Evolutionary conservation across 805 yeast species (phyloP).

Genomic region (Monosporozyma solicola): DNA sequence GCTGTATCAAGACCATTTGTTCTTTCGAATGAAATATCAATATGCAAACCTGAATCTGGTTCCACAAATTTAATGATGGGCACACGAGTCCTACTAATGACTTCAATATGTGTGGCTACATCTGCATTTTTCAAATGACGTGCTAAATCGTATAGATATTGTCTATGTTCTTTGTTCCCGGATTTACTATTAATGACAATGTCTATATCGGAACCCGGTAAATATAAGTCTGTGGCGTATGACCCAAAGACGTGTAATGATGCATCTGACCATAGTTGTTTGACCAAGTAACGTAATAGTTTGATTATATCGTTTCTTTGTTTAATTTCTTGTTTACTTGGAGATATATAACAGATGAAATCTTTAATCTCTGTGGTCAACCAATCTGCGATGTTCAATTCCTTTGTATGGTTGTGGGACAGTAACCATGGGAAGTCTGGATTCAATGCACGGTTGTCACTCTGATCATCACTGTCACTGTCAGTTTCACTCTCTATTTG

Average conservation of each 20-base stretch:
- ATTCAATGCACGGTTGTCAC: conserved; percentile 2
- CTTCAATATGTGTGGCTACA: conserved; percentile 67
- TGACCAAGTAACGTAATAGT: conserved; percentile 45
- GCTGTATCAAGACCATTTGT: conserved; percentile 80
- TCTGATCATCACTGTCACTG: conserved; percentile 2
- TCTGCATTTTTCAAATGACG: conserved; percentile 52
- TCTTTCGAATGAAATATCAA: conserved; percentile 87
- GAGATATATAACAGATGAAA: conserved; percentile 78
- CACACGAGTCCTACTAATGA: conserved; percentile 82
- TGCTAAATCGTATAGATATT: conserved; percentile 62
- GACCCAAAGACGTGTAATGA: conserved; percentile 88
- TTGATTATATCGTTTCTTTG: conserved; percentile 60
- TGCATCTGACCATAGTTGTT: conserved; percentile 64
- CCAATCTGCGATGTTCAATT: conserved; percentile 78
- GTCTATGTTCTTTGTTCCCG: conserved; percentile 51
- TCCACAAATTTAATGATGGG: conserved; percentile 92
- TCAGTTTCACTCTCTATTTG: conserved; percentile 6
- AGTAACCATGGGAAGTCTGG: conserved; percentile 61
- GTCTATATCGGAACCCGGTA: conserved; percentile 96
- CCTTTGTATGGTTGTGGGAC: conserved; percentile 66
- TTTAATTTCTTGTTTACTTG: conserved; percentile 62
- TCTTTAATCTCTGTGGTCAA: conserved; percentile 77
- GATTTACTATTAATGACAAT: conserved; percentile 68
- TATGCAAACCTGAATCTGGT: conserved; percentile 54
- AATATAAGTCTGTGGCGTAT: conserved; percentile 81